Evolutionary conservation across 495 filamentous ascomycete species (phyloP).

Genomic region (Talaromyces borbonicus): DNA sequence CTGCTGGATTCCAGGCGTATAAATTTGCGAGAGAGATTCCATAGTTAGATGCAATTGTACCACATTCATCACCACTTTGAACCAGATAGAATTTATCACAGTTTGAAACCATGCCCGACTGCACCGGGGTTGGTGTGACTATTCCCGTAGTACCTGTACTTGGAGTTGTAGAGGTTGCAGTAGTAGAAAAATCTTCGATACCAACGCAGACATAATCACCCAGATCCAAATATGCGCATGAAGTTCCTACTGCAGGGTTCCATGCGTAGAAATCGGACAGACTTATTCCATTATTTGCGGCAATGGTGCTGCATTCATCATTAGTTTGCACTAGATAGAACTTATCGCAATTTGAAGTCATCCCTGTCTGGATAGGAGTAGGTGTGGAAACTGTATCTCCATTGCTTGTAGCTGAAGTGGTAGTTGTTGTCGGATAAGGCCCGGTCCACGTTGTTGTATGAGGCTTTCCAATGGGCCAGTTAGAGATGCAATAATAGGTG

Average conservation of each 20-base stretch:
- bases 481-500: not conserved
- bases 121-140: constrained; percentile 12
- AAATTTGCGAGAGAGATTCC: constrained; percentile 9
- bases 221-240: constrained; percentile 3
- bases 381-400: constrained; percentile 17
- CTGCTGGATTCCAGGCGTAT: constrained; percentile 11
- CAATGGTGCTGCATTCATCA: constrained; percentile 7
- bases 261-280: constrained; percentile 7
- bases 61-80: constrained; percentile 10
- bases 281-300: not conserved
- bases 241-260: constrained; percentile 12
- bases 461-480: not conserved
- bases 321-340: constrained; percentile 45
- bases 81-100: constrained; percentile 15
- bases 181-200: constrained; percentile 4
- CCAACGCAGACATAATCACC: constrained; percentile 14
- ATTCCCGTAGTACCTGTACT: constrained; percentile 4
- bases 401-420: not conserved
- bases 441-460: not conserved
- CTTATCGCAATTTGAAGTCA: constrained; percentile 40
- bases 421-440: not conserved
- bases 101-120: constrained; percentile 11
- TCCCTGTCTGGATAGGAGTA: constrained; percentile 21
- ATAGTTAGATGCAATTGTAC: constrained; percentile 5
- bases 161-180: constrained; percentile 5